Evolutionary conservation across 2,329 filamentous ascomycete genomes (phyloP), one percentile per base, ranked within the genome.

Genomic region (Pseudopithomyces maydicus): DNA sequence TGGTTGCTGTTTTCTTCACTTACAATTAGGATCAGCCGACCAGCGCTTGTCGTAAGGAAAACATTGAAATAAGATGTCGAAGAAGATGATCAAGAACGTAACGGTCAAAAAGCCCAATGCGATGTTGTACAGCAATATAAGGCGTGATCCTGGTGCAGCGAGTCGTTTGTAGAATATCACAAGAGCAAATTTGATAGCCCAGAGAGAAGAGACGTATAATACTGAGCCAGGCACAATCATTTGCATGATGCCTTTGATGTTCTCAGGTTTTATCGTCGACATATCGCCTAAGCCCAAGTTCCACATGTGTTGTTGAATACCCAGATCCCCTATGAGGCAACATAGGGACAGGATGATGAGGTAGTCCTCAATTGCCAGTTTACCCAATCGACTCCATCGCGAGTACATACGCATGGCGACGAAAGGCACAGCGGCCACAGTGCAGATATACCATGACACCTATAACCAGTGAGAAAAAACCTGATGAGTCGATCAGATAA

Each of bases 151-250:
- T 1, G 68, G 72, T 0, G 67, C 73, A 2, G 77, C 74, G 17
- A 79, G 71, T 35, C 68, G 70, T 36, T 79, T 79, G 66, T 79
- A 79, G 54, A 79, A 78, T 1, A 79, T 42, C 7, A 79, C 76
- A 3, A 79, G 64, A 4, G 77, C 76, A 6, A 78, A 65, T 46
- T 79, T 79, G 63, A 79, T 74, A 12, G 74, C 64, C 77, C 77
- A 79, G 5, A 79, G 55, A 2, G 77, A 78, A 2, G 76, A 64
- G 0, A 79, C 74, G 44, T 79, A 79, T 2, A 79, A 70, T 2
- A 74, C 68, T 1, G 77, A 78, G 14, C 77, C 77, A 1, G 77
- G 77, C 0, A 78, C 66, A 29, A 78, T 78, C 71, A 78, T 77
- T 41, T 70, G 60, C 57, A 64, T 61, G 55, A 68, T 69, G 17